Conservation (phyloP, 805 yeast species). For the Scheffersomyces lignosus region DNA sequence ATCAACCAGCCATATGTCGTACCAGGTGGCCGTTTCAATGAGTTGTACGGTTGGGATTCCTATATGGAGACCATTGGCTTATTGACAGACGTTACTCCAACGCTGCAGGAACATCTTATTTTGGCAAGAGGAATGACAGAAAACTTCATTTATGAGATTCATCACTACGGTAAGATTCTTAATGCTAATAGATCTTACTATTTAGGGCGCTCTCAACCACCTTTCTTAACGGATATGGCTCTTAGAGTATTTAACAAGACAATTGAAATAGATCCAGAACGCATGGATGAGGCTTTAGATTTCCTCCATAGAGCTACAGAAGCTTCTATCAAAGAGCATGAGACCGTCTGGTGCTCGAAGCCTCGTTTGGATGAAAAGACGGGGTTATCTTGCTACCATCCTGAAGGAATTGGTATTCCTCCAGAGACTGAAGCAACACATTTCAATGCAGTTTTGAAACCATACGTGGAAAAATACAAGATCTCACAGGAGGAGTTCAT, state of each 20-base stretch:
- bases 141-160: constrained; percentile 86
- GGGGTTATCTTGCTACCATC: constrained; percentile 87
- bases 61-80: constrained; percentile 89
- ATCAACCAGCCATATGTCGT: constrained; percentile 85
- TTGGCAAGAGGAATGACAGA: constrained; percentile 89
- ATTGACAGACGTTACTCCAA: constrained; percentile 49
- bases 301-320: constrained; percentile 62
- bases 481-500: constrained; percentile 61
- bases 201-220: constrained; percentile 92
- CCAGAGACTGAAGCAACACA: constrained; percentile 95
- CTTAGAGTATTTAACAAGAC: constrained; percentile 62
- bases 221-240: constrained; percentile 93
- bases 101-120: constrained; percentile 46
- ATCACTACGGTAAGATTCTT: constrained; percentile 86
- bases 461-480: constrained; percentile 65
- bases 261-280: constrained; percentile 43
- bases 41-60: constrained; percentile 97
- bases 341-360: constrained; percentile 69
- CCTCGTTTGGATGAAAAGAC: constrained; percentile 76
- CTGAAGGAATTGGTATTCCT: constrained; percentile 90
- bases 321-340: constrained; percentile 87
- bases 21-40: constrained; percentile 97
- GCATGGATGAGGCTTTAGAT: constrained; percentile 43
- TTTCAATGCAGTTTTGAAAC: constrained; percentile 67
- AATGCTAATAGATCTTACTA: constrained; percentile 94